Conservation (phyloP, 2,329 filamentous ascomycete genomes). For the Trichoderma guizhouense region DNA sequence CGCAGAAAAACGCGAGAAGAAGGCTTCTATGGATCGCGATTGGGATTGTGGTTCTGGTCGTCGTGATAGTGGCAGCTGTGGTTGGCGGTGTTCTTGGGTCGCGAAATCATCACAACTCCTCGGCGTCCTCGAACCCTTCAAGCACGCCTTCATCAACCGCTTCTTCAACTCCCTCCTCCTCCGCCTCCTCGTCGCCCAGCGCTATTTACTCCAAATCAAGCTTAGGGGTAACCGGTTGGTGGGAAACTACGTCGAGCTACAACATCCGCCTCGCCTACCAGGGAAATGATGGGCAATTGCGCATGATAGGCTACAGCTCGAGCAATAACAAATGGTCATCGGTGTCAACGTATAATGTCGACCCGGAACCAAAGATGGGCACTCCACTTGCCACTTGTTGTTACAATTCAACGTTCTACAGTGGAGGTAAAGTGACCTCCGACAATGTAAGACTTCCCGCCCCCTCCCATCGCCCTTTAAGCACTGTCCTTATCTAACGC, state of each 20-base stretch:
- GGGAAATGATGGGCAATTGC: background rate
- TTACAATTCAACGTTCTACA: background rate
- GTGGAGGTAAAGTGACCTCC: background rate
- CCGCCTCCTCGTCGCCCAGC: background rate
- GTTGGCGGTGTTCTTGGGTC: background rate
- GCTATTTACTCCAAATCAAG: background rate
- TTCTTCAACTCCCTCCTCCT: background rate
- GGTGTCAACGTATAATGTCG: background rate
- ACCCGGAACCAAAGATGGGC: background rate
- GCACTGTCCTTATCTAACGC: background rate
- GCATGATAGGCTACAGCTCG: background rate
- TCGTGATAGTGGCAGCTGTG: background rate
- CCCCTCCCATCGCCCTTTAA: background rate
- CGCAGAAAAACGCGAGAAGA: background rate
- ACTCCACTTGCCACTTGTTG: background rate
- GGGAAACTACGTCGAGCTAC: background rate
- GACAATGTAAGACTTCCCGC: background rate
- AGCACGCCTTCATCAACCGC: background rate
- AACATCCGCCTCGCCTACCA: background rate
- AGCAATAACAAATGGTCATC: background rate
- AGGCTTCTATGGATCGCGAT: background rate
- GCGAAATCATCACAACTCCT: background rate
- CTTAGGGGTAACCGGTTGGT: background rate
- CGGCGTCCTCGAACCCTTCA: background rate
- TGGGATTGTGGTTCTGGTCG: background rate